Conservation (phyloP, 352 stramenopile species). For the Globisporangium alternatum region DNA sequence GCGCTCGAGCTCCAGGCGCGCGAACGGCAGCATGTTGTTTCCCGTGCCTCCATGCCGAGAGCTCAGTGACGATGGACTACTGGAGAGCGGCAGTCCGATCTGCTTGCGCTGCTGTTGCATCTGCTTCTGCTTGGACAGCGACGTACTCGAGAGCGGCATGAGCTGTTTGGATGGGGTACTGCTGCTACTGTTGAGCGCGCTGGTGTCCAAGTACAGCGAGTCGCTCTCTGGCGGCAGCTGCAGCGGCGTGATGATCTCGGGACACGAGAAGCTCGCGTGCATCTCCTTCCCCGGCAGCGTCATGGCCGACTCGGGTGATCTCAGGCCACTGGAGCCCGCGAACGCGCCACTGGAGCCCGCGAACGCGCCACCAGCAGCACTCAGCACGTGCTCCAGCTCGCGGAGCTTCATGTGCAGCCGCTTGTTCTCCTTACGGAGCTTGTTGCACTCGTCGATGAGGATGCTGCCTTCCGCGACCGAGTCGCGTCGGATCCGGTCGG, state of each 20-base stretch:
- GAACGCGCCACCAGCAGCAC: conserved; percentile 8
- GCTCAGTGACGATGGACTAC: conserved; percentile 7
- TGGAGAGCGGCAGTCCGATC: not conserved
- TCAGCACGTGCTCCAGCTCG: conserved; percentile 49
- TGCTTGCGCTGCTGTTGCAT: conserved; percentile 22
- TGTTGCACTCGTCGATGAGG: conserved; percentile 80
- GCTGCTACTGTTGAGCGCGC: conserved; percentile 5
- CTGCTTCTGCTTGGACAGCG: conserved; percentile 36
- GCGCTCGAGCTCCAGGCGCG: conserved; percentile 38
- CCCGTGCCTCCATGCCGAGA: conserved; percentile 8
- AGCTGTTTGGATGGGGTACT: conserved; percentile 20
- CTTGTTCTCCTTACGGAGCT: conserved; percentile 75
- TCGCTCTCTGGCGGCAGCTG: conserved; percentile 22
- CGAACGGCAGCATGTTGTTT: conserved; percentile 45
- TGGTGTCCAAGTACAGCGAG: conserved; percentile 18
- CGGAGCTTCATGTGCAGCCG: conserved; percentile 56
- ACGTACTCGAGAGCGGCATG: conserved; percentile 23
- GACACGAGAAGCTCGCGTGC: conserved; percentile 31
- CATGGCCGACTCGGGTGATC: conserved; percentile 6
- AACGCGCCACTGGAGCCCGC: not conserved
- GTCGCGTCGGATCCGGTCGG: conserved; percentile 64
- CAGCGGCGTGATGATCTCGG: conserved; percentile 24
- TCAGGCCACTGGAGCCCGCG: conserved; percentile 3
- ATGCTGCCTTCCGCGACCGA: conserved; percentile 75
- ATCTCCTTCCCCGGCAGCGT: conserved; percentile 13